Conservation (phyloP, 495 filamentous ascomycete genomes). For the Aspergillus avenaceus region DNA sequence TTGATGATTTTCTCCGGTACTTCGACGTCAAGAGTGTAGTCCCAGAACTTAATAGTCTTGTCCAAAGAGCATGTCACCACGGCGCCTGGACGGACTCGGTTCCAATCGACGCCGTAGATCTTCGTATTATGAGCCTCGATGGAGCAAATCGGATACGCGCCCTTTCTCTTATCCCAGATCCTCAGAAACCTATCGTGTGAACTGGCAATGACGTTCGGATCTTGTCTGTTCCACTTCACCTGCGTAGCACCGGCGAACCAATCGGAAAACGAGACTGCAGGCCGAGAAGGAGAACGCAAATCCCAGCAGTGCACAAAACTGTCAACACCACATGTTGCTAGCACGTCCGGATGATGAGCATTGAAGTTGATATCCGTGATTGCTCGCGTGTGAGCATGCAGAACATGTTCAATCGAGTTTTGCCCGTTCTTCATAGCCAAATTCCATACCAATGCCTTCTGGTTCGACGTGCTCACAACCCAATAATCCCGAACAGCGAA, state of each 20-base stretch:
- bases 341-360: conserved; percentile 81
- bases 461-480: conserved; percentile 91
- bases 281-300: conserved; percentile 67
- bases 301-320: conserved; percentile 96
- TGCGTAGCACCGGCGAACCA: conserved; percentile 95
- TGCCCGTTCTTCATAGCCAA: conserved; percentile 68
- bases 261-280: conserved; percentile 80
- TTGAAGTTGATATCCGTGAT: conserved; percentile 98
- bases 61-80: conserved; percentile 88
- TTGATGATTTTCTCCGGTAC: conserved; percentile 68
- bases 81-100: conserved; percentile 64
- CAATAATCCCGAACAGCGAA: conserved; percentile 86
- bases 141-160: conserved; percentile 71
- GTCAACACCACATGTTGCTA: conserved; percentile 90
- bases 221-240: conserved; percentile 90
- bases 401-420: conserved; percentile 80
- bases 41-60: conserved; percentile 92
- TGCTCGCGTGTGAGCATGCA: conserved; percentile 82
- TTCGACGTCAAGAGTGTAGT: conserved; percentile 62
- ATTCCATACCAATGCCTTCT: conserved; percentile 95
- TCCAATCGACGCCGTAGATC: conserved; percentile 96
- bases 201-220: conserved; percentile 79
- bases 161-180: conserved; percentile 87
- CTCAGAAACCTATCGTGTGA: conserved; percentile 82
- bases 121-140: conserved; percentile 92